Evolutionary conservation across 352 stramenopile genomes (phyloP).

Genomic region (Phytophthora citrophthora): DNA sequence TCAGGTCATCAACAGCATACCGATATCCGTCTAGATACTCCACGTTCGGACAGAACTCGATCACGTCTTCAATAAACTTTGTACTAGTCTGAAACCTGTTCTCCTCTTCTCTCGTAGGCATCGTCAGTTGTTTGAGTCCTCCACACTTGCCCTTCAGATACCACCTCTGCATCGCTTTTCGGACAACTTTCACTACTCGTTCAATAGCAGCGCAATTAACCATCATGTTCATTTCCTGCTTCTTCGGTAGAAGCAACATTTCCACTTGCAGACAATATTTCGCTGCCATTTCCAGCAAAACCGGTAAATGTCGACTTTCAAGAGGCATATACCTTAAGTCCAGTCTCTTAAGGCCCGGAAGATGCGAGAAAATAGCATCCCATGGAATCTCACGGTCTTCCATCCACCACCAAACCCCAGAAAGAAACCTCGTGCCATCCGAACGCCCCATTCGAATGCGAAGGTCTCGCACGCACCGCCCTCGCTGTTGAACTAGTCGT

Average conservation of each 20-base stretch:
- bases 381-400: slow-evolving; percentile 39
- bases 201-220: slow-evolving; percentile 12
- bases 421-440: slow-evolving; percentile 36
- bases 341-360: slow-evolving; percentile 31
- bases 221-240: slow-evolving; percentile 15
- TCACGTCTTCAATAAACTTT: slow-evolving; percentile 41
- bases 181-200: slow-evolving; percentile 34
- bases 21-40: slow-evolving; percentile 46
- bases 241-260: slow-evolving; percentile 36
- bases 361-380: slow-evolving; percentile 29
- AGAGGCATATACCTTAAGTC: slow-evolving; percentile 39
- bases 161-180: slow-evolving; percentile 39
- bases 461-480: slow-evolving; percentile 35
- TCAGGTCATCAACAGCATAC: slow-evolving; percentile 37
- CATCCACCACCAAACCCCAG: slow-evolving; percentile 38
- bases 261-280: slow-evolving; percentile 42
- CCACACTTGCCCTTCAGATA: slow-evolving; percentile 36
- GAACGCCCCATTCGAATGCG: slow-evolving; percentile 39
- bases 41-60: slow-evolving; percentile 40
- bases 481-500: slow-evolving; percentile 30
- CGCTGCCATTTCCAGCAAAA: slow-evolving; percentile 31
- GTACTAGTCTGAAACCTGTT: slow-evolving; percentile 26
- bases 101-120: slow-evolving; percentile 33
- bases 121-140: slow-evolving; percentile 42
- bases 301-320: slow-evolving; percentile 30